phyloP scores from a whole-genome alignment of 2,329 filamentous ascomycete genomes.

The Simplicillium sp. region DNA sequence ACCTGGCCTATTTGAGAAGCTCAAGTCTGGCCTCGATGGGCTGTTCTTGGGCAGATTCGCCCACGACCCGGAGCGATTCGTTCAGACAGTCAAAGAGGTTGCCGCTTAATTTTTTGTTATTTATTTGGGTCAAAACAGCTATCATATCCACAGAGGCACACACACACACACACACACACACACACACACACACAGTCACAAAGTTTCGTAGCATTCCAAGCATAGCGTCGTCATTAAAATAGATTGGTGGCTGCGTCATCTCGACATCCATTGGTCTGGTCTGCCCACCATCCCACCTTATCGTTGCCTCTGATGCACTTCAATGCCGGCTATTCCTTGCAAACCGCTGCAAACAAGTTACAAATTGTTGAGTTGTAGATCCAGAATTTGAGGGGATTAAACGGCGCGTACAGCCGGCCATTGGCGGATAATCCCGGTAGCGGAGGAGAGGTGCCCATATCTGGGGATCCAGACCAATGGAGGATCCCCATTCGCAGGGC shows the following conservation, averaged over 20 bases:
- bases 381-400: not conserved
- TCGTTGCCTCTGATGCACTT: no score
- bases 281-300: no score
- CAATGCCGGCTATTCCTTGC: no score
- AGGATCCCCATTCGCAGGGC: not conserved
- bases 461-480: not conserved
- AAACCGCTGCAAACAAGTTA: no score
- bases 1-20: constrained; percentile 60
- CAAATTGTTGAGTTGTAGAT: not conserved
- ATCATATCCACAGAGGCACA: no score
- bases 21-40: constrained; percentile 65
- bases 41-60: constrained; percentile 75
- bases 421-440: constrained; percentile 1
- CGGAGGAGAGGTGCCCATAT: not conserved
- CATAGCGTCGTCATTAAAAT: no score
- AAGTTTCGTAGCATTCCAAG: no score
- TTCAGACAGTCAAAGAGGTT: constrained; percentile 64
- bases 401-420: not conserved
- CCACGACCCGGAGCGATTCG: constrained; percentile 64
- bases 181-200: no score
- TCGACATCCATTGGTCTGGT: no score
- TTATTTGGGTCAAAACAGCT: no score
- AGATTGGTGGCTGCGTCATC: no score
- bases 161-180: no score
- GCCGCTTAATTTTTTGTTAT: constrained; percentile 21